Evolutionary conservation across 331 rosid species (phyloP), one percentile per base, ranked within the genome.

Genomic region (Prunus yedoensis): DNA sequence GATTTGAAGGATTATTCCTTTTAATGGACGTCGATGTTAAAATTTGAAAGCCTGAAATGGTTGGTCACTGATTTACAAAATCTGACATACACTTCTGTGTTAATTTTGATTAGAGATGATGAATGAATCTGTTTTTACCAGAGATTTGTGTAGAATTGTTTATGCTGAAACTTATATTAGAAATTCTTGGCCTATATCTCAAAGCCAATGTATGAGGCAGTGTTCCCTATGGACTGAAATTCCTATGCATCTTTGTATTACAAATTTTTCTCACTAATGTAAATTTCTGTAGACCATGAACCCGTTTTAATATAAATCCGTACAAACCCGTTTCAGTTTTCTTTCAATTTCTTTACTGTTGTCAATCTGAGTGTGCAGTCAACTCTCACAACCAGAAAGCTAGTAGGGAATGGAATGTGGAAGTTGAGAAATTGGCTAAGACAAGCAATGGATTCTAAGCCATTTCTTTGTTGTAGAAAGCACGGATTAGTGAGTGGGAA

Each of bases 1-100:
- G 96, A 94, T 79, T 80, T 92, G 83, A 90, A 88, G 83, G 99
- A 94, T 0, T 92, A 92, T 69, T 91, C 97, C 59, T 94, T 94
- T 82, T 94, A 77, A 83, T 9, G 20, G 35, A 10, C 14, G 8
- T 60, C 0, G 2, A 52, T 28, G 49, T 11, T 10, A 3, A 51
- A 21, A 15, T 32, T 11, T 18, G 59, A 10, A 52, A 52, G n/a
- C 7, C 43, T 70, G n/a, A 27, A 25, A 35, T 52, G 18, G 74
- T 50, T 32, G 14, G 38, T 35, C 38, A 35, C n/a, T 20, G 61
- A 56, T 56, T 56, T 20, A 18, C 12, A 18, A 20, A 35, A 20
- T 46, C 43, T 3, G 25, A 15, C 56, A 8, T 66, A 66, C 32
- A 28, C 27, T 17, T 15, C 17, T 52, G 23, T 71, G 28, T 54